Evolutionary conservation across 495 filamentous ascomycete genomes (phyloP), one percentile per base, ranked within the genome.

Genomic region (Glutinoglossum americanum): DNA sequence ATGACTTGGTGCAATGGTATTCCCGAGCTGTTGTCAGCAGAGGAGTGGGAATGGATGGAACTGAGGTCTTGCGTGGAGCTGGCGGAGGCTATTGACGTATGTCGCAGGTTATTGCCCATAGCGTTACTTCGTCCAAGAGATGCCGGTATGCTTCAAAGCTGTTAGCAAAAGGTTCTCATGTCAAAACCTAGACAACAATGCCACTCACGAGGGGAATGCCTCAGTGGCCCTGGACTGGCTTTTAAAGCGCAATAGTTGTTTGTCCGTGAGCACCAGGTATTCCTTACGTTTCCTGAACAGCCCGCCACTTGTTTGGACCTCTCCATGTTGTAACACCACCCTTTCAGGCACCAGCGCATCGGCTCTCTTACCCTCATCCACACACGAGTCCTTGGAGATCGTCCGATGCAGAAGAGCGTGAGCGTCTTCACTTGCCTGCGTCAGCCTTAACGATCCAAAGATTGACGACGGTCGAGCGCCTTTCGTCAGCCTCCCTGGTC

Each of bases 181-280:
- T 44, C 64, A 62, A 6, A 33, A 26, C 13, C 8, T 7, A 13
- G 11, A 51, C 13, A 21, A 17, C 27, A 49, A 27, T 23, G 35
- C 10, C 8, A 61, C 61, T 57, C 58, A 67, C 66, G 48, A 60
- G 17, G 74, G 72, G 59, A 83, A 85, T 51, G 73, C 66, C 35
- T 85, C 85, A 48, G 83, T 75, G 56, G 84, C 82, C 63, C 82
- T 81, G 11, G 48, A 54, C 59, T 84, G 78, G 62, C 69, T 84
- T 67, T 87, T 93, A 69, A 88, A 87, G 49, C 87, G 81, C 59
- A 94, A 66, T 41, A 98, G 66, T 67, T 94, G 83, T 26, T 80
- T 79, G 51, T 89, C 81, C 10, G 89, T 96, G 37, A 96, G 74
- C n/a, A 95, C 92, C 32, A 96, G 71, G 62, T 87, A 96, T 60